Evolutionary conservation across 139 green algal species (phyloP), one percentile per base, ranked within the genome.

Genomic region (Coccomyxa sp.): DNA sequence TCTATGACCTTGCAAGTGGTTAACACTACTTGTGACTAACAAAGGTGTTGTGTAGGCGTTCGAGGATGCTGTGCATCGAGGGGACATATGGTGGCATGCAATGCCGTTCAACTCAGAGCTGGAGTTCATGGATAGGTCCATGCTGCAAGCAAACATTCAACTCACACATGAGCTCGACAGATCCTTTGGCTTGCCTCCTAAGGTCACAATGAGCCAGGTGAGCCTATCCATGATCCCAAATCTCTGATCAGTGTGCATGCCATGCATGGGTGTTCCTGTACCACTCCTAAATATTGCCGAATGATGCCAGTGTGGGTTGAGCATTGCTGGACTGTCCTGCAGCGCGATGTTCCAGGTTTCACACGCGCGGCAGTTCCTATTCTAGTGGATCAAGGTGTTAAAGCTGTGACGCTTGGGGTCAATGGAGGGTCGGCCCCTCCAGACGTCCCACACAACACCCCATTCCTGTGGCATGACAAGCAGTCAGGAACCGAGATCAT

Each of bases 321-420:
- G 38, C 38, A 51, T n/a, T n/a, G n/a, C n/a, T n/a, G 25, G 13
- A 58, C 23, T 45, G n/a, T 51, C 14, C 18, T 86, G 81, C 90
- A 94, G 86, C 79, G 89, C 1, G 91, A 94, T 81, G 89, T 95
- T 13, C 90, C 90, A 14, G 91, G 91, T 1, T 76, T 92, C 18
- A 95, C 91, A 27, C 84, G 91, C 0, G 83, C 85, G 1, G 88
- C 87, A 4, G 76, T 94, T 7, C 89, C 90, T 25, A 80, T 91
- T 13, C 81, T 94, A 13, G 67, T 30, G 17, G 38, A 14, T 10
- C 27, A 59, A 32, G 82, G 82, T 13, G 66, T 86, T 10, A 67
- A 68, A 25, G 82, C 59, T 12, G 28, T 91, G 45, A 85, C 79
- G 7, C 82, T 89, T 30, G 88, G 88, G 18, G 86, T 90, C 16